These are phyloP conservation scores for Pichia heedii DNA, from an alignment of 805 yeast genomes.

Conservation along the genomic window DNA sequence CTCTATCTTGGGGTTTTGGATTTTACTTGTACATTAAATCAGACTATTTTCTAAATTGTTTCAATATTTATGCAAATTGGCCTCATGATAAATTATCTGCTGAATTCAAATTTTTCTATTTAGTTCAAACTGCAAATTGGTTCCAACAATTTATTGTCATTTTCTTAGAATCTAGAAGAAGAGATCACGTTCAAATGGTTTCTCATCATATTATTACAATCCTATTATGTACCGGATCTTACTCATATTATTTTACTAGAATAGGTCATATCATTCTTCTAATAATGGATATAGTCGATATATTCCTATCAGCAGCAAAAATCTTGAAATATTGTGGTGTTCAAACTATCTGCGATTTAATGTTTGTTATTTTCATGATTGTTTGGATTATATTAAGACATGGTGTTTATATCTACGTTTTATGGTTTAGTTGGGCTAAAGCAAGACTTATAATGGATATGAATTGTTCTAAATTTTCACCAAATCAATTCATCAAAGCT, in stretches of 20 bases:
- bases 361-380: conserved; percentile 58
- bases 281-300: conserved; percentile 80
- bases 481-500: conserved; percentile 20
- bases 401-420: conserved; percentile 58
- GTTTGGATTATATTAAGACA: conserved; percentile 71
- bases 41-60: conserved; percentile 50
- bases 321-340: conserved; percentile 65
- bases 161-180: conserved; percentile 69
- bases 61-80: conserved; percentile 57
- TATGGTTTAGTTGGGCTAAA: conserved; percentile 47
- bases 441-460: conserved; percentile 39
- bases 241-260: conserved; percentile 59
- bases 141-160: conserved; percentile 69
- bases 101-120: conserved; percentile 57
- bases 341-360: conserved; percentile 49
- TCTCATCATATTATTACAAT: conserved; percentile 80
- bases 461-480: conserved; percentile 27
- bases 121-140: conserved; percentile 71
- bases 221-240: conserved; percentile 58
- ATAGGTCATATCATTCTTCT: conserved; percentile 72
- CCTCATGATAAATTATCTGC: conserved; percentile 56
- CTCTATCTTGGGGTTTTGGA: conserved; percentile 48
- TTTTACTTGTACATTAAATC: conserved; percentile 46
- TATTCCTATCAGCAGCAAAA: conserved; percentile 63
- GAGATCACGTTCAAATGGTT: conserved; percentile 82